Evolutionary conservation across 345 rosid genomes (phyloP).

Genomic region (Brassica incana): DNA sequence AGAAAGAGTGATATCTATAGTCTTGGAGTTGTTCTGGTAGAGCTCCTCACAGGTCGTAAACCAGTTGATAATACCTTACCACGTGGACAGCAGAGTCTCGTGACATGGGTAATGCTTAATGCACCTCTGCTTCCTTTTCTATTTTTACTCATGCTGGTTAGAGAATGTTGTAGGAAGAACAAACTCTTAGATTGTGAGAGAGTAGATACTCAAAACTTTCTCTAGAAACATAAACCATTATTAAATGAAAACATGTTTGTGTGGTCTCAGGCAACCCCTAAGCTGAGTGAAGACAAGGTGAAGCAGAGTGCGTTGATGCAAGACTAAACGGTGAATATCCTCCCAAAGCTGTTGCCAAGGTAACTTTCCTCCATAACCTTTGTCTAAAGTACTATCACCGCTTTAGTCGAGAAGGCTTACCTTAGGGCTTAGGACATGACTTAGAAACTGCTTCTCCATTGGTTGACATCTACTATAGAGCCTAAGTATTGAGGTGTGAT

Average conservation of each 20-base stretch:
- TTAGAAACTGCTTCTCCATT: background rate
- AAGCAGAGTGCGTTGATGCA: background rate
- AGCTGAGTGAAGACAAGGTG: background rate
- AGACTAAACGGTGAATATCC: background rate
- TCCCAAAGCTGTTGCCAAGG: background rate
- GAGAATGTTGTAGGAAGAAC: background rate
- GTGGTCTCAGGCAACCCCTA: background rate
- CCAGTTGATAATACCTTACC: background rate
- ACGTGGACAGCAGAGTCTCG: background rate
- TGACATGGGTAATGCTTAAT: background rate
- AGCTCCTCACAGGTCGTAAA: background rate
- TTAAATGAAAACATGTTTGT: background rate
- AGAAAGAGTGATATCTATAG: background rate
- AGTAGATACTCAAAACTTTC: no score
- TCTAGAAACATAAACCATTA: background rate
- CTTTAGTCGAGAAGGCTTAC: background rate
- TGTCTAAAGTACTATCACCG: background rate
- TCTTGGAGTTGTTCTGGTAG: background rate
- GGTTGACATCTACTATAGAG: background rate
- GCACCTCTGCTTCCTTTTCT: background rate
- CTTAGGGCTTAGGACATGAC: background rate
- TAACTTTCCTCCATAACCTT: background rate
- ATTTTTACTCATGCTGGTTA: background rate
- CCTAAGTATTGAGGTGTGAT: constrained; percentile 1
- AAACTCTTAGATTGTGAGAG: background rate